Base-by-base conservation (phyloP, 352 stramenopile genomes). In the Aphanomyces stellatus region DNA sequence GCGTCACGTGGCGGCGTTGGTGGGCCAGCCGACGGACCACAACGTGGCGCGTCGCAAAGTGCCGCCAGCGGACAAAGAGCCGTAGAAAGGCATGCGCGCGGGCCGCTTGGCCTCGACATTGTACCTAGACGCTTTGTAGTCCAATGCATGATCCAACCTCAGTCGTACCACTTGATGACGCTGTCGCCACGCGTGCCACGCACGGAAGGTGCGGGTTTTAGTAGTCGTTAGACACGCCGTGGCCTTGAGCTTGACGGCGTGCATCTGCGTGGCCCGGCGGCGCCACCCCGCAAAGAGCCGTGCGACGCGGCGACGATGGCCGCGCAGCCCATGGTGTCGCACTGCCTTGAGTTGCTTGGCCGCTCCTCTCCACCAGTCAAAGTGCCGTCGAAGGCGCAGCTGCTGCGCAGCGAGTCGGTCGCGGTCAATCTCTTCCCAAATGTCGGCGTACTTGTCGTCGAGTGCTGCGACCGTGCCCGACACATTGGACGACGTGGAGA, bases 361-460 rank as follows among this genome's bases (percentile, higher is more conserved):
- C 15, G 31, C 22, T 33, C 24, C 13, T n/a, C 24, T 46, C 55
- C 55, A 64, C 11, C 22, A 10, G 35, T 13, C 8, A 10, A 64
- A 51, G 2, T 5, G 11, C 17, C 40, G 33, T 7, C 22, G 25
- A 2, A 64, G 55, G 17, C 33, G 37, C 6, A 17, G 10, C 25
- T 24, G 22, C n/a, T 51, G 22, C 7, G 17, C 17, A 3, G 10
- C 0, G 2, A 34, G 25, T 11, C 37, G 35, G 55, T 43, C 35
- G 19, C 17, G 28, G 24, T 51, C 55, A 51, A 64, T 64, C 11
- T 64, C 55, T 30, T 30, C 35, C 55, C 55, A 64, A 34, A 64
- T 64, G 55, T 64, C 55, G 28, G n/a, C 19, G 37, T 64, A 64
- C 25, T 64, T 64, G 55, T 49, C 40, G 10, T 64, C 37, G 35